These are phyloP conservation scores for Agroathelia rolfsii DNA, from an alignment of 1,284 basidiomycete species.

Conservation along the genomic window DNA sequence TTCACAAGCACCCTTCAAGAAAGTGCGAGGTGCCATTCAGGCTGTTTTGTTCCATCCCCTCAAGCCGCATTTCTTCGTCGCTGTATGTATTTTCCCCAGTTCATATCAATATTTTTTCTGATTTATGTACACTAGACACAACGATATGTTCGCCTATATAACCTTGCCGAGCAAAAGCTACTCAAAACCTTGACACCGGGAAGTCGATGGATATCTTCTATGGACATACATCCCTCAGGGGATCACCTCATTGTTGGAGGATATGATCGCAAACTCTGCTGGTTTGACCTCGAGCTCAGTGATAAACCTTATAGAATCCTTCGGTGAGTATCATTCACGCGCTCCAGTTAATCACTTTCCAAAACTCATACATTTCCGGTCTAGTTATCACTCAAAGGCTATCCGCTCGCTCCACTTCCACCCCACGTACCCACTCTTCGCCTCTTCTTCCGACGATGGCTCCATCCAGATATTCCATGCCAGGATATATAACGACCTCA, in stretches of 20 bases:
- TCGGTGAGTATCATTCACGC: slow-evolving; percentile 37
- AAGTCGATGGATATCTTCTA: slow-evolving; percentile 92
- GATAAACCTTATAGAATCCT: slow-evolving; percentile 95
- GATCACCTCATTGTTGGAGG: slow-evolving; percentile 96
- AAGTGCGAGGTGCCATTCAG: slow-evolving; percentile 86
- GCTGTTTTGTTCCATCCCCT: slow-evolving; percentile 89
- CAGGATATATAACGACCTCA: slow-evolving; percentile 87
- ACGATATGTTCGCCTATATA: slow-evolving; percentile 93
- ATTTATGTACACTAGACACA: slow-evolving; percentile 56
- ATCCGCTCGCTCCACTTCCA: slow-evolving; percentile 90
- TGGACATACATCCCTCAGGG: slow-evolving; percentile 93
- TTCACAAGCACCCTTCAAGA: slow-evolving; percentile 96
- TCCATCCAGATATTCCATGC: slow-evolving; percentile 96
- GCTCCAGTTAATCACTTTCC: slow-evolving; percentile 10
- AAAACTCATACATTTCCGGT: slow-evolving; percentile 10
- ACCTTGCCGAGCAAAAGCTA: slow-evolving; percentile 87
- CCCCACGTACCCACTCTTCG: slow-evolving; percentile 91
- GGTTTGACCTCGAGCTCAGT: slow-evolving; percentile 97
- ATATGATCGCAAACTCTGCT: slow-evolving; percentile 95
- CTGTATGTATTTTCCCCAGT: slow-evolving; percentile 42
- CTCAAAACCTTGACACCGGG: slow-evolving; percentile 90
- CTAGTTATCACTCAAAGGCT: slow-evolving; percentile 86
- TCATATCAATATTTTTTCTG: slow-evolving; percentile 1
- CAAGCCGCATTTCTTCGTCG: slow-evolving; percentile 95
- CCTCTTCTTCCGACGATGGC: slow-evolving; percentile 93